Evolutionary conservation across 352 stramenopile species (phyloP), one percentile per base, ranked within the genome.

Genomic region (Phytophthora multivora): DNA sequence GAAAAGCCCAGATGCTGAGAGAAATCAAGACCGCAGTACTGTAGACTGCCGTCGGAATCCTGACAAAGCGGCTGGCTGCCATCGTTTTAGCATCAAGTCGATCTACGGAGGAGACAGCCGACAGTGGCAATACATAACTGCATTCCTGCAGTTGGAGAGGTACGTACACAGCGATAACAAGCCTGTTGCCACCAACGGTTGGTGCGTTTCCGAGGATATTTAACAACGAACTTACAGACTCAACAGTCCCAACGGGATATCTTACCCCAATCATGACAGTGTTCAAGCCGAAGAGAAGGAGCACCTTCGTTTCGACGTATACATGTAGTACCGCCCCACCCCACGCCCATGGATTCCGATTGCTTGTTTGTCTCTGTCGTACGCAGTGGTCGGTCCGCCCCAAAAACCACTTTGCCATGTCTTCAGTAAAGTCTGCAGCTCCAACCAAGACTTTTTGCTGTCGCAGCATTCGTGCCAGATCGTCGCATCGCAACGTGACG

Each of bases 401-500:
- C 21, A 23, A 23, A 23, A 23, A 23, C 21, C 4, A 2, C 4
- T 23, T 23, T 4, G 9, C 26, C 5, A 31, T n/a, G 26, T 31
- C 26, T 31, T 31, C 26, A 31, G 26, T 31, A 31, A 11, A 31
- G 26, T 31, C 7, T 30, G 2, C 25, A 30, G 25, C 25, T 30
- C 8, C 25, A 7, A 30, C 8, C 25, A 30, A 30, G 25, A 4
- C n/a, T 4, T 31, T 56, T 56, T 7, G 21, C 38, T 33, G 40
- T 66, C 47, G 18, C 38, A 64, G 30, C 52, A 30, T 53, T 55
- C 1, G 26, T 49, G 7, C 11, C 8, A 19, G 25, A 13, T 70
- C 50, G 63, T 66, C 50, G 49, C 51, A 55, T 71, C 45, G 56
- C 39, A 60, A 48, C 51, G 26, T 51, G 30, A 46, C 28, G 54